Evolutionary conservation across 176 grass and related monocot genomes (phyloP), one percentile per base, ranked within the genome.

Genomic region (Oryza longistaminata): DNA sequence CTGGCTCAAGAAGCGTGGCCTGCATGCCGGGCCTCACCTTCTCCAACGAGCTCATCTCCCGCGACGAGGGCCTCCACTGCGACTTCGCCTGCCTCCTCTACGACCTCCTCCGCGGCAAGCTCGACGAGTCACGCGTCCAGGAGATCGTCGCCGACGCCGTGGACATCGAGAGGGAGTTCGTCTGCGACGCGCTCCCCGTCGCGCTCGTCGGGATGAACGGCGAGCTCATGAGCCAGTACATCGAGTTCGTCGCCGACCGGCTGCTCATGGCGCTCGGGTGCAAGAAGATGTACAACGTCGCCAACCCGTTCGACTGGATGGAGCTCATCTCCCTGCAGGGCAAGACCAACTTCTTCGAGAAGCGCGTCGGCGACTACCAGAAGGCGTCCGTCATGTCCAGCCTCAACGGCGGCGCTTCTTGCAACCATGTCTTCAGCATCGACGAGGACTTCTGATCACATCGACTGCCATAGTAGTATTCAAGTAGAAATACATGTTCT

Each of bases 1-100:
- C 88, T 95, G 95, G 95, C 92, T 98, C 82, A 98, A 98, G 89
- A 97, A 97, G 87, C 88, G 93, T 0, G 93, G 95, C 0, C 90
- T 97, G n/a, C 58, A 97, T 97, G 95, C 95, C 95, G 6, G 93
- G 95, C 11, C 85, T 97, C 71, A 97, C 95, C 79, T 97, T 97
- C 85, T 97, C 95, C 78, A 97, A 97, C 50, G 95, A 97, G 90
- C 92, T 97, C 88, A 97, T 97, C 81, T 97, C 95, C 43, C 95
- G 92, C 73, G 95, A 97, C 90, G 95, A 97, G 69, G 95, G 92
- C 5, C 88, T 97, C 33, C 95, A 97, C 90, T 97, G 95, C 67
- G 95, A 97, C 79, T 97, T 97, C 78, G 95, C 92, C 0, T 97
- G 95, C 88, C 90, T 97, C 35, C 83, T 97, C 68, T 97, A 97